Evolutionary conservation across 2,329 filamentous ascomycete genomes (phyloP).

Genomic region (Boeremia exigua): DNA sequence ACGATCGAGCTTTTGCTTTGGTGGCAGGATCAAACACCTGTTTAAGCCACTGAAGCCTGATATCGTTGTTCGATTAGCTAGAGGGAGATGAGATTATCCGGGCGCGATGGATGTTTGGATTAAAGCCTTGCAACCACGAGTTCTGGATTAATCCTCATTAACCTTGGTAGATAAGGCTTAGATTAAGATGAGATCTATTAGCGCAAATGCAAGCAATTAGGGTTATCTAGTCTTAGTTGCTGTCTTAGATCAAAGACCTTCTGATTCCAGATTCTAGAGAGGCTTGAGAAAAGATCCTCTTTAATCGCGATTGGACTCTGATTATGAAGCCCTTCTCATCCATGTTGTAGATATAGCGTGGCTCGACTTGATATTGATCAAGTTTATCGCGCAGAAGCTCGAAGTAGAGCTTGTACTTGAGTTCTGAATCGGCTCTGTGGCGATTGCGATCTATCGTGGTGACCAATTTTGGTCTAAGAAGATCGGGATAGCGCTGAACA

Average conservation of each 20-base stretch:
- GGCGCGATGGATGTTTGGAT: not conserved
- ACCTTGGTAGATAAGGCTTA: too few relatives aligned
- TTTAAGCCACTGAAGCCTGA: not conserved
- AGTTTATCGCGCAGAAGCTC: conserved; percentile 11
- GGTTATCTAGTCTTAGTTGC: too few relatives aligned
- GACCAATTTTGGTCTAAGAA: conserved; percentile 13
- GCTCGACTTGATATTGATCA: not conserved
- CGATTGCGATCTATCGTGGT: not conserved
- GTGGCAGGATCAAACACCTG: not conserved
- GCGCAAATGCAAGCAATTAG: too few relatives aligned
- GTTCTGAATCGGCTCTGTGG: conserved; percentile 9
- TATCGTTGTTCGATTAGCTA: not conserved
- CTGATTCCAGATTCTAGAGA: too few relatives aligned
- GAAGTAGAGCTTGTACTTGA: conserved; percentile 24
- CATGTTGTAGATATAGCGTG: too few relatives aligned
- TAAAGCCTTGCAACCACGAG: not conserved
- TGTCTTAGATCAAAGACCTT: too few relatives aligned
- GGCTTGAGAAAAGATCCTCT: too few relatives aligned
- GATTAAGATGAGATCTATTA: too few relatives aligned
- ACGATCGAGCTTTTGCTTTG: not conserved
- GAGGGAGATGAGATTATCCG: not conserved
- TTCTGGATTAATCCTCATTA: not conserved
- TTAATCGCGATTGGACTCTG: too few relatives aligned
- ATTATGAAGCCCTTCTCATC: too few relatives aligned
- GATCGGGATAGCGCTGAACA: conserved; percentile 13